phyloP scores from a whole-genome alignment of 306 rosid genomes.

The Vigna nakashimae region DNA sequence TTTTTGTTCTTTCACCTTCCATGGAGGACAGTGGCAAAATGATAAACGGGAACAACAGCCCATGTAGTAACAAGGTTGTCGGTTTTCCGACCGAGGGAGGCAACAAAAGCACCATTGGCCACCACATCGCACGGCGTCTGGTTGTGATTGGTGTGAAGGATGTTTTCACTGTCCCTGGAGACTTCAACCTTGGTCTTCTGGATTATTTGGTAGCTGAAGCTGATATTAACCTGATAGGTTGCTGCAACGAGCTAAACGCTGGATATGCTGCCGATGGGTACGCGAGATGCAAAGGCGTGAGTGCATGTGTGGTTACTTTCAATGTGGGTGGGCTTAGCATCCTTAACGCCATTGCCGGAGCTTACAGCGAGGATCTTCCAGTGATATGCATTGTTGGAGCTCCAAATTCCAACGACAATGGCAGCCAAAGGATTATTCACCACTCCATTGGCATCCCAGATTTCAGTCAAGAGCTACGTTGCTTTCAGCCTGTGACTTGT shows the following conservation, averaged over 20 bases:
- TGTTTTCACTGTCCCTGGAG: no score
- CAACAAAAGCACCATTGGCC: no score
- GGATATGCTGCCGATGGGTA: slow-evolving; percentile 50
- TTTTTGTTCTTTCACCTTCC: no score
- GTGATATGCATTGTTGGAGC: slow-evolving; percentile 26
- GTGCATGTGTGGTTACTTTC: slow-evolving; percentile 31
- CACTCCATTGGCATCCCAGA: slow-evolving; percentile 26
- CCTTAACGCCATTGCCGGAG: slow-evolving; percentile 42
- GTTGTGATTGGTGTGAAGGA: no score
- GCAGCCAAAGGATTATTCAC: not conserved
- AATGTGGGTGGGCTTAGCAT: slow-evolving; percentile 23
- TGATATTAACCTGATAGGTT: not conserved
- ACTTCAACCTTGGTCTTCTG: no score
- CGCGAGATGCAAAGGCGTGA: slow-evolving; percentile 39
- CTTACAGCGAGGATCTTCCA: slow-evolving; percentile 42
- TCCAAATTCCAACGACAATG: slow-evolving; percentile 21
- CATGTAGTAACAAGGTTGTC: no score
- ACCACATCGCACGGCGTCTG: no score
- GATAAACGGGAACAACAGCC: no score
- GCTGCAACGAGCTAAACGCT: slow-evolving; percentile 49
- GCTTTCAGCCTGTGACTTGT: slow-evolving; percentile 27
- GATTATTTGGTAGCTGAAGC: no score
- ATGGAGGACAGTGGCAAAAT: no score
- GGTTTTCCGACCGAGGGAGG: no score
- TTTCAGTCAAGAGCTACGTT: slow-evolving; percentile 13